Percentiles rank a stretch among this genome's conserved stretches.
phyloP scores from a whole-genome alignment of 2,329 filamentous ascomycete genomes.

The Metarhizium anisopliae region DNA sequence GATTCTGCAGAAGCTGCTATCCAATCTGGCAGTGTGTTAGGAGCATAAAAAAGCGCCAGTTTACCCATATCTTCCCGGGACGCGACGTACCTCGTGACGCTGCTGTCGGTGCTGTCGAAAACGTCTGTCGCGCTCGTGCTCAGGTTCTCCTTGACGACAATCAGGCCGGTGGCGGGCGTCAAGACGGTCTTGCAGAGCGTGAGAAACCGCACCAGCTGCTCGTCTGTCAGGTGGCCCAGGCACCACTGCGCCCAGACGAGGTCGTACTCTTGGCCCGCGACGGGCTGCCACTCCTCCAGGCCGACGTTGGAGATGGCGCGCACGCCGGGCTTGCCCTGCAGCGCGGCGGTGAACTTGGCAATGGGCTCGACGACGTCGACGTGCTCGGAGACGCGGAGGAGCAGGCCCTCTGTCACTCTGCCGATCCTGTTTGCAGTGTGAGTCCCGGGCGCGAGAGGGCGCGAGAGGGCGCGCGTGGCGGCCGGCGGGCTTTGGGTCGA shows the following conservation, averaged over 20 bases:
- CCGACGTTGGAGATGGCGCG: constrained; percentile 61
- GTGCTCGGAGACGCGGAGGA: constrained; percentile 58
- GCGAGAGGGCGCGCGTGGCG: too few relatives aligned
- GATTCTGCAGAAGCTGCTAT: constrained; percentile 59
- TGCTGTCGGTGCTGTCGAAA: constrained; percentile 68
- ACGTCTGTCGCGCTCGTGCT: constrained; percentile 49
- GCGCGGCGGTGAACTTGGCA: constrained; percentile 62
- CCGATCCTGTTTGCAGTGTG: constrained; percentile 53
- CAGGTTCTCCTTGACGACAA: constrained; percentile 58
- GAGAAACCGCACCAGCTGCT: constrained; percentile 60
- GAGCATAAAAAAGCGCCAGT: not conserved
- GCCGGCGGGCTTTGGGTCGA: not conserved
- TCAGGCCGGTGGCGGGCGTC: constrained; percentile 17
- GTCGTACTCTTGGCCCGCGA: constrained; percentile 50
- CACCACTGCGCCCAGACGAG: constrained; percentile 92
- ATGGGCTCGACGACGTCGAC: constrained; percentile 86
- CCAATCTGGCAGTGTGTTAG: constrained; percentile 39
- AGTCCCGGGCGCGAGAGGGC: not conserved
- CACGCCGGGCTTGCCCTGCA: constrained; percentile 49
- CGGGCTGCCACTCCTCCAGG: constrained; percentile 59
- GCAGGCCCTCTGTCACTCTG: constrained; percentile 67
- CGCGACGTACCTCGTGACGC: constrained; percentile 54
- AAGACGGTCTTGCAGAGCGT: constrained; percentile 42
- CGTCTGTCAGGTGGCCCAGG: constrained; percentile 70
- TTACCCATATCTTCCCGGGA: rapidly evolving